A percentile compares a stretch with the other conserved stretches of the same genome.
phyloP scores from a whole-genome alignment of 345 rosid genomes.

The Lepidium didymum region DNA sequence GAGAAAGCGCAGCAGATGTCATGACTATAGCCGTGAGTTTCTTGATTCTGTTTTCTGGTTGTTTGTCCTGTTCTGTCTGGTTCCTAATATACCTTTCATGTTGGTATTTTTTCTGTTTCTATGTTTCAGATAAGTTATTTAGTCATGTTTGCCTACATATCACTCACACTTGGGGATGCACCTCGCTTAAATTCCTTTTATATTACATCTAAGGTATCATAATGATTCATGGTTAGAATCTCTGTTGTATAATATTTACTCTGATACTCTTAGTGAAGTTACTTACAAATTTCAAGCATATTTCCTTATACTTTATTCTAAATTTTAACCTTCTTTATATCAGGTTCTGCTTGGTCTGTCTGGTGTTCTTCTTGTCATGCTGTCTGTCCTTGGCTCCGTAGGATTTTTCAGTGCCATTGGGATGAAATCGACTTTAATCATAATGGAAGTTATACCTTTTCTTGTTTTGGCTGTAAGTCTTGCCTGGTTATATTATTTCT shows the following conservation, averaged over 20 bases:
- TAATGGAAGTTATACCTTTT: conserved; percentile 98
- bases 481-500: background rate
- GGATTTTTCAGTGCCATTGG: conserved; percentile 95
- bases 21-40: conserved; percentile 67
- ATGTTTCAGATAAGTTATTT: conserved; percentile 87
- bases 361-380: conserved; percentile 95
- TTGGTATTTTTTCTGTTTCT: conserved; percentile 2
- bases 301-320: background rate
- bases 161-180: conserved; percentile 79
- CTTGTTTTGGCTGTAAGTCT: conserved; percentile 93
- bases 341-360: conserved; percentile 93
- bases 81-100: background rate
- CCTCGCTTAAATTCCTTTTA: conserved; percentile 66
- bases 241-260: background rate
- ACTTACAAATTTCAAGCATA: background rate
- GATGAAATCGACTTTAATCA: conserved; percentile 87
- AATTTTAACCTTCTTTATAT: conserved; percentile 22
- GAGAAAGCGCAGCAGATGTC: conserved; percentile 96
- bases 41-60: background rate
- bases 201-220: conserved; percentile 75
- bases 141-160: conserved; percentile 97
- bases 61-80: background rate
- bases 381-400: conserved; percentile 91
- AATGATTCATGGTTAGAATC: background rate
- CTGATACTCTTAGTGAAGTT: background rate